These are phyloP conservation scores for Heliamphora exappendiculata DNA, from an alignment of 148 eudicot genomes.

Conservation along the genomic window DNA sequence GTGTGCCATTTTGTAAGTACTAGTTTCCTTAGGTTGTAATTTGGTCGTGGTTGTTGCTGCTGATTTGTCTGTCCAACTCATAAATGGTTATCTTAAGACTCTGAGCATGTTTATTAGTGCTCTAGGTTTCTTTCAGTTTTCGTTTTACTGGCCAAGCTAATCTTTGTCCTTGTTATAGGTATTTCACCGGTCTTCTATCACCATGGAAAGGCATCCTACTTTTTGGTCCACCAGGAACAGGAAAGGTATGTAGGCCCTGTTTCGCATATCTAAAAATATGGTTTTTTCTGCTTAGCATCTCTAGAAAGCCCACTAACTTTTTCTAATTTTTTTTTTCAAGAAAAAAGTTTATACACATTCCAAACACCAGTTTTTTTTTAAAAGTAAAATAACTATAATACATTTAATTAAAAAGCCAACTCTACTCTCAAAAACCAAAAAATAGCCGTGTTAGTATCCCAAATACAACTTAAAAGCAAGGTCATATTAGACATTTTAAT, in stretches of 20 bases:
- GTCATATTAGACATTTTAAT: too few relatives aligned
- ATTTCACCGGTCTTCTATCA: constrained; percentile 84
- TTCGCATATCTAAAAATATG: too few relatives aligned
- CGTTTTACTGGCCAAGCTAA: not conserved
- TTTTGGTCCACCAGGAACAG: constrained; percentile 98
- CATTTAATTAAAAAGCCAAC: too few relatives aligned
- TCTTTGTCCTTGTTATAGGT: constrained; percentile 39
- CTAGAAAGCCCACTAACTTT: too few relatives aligned
- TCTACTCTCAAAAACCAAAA: too few relatives aligned
- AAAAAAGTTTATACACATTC: too few relatives aligned
- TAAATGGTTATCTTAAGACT: not conserved
- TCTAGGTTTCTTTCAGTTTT: not conserved
- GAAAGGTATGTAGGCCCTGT: constrained; percentile 84
- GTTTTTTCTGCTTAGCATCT: too few relatives aligned
- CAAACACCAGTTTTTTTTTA: too few relatives aligned
- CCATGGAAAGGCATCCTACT: constrained; percentile 99
- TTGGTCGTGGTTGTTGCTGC: not conserved
- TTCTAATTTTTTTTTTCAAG: too few relatives aligned
- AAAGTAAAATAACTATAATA: too few relatives aligned
- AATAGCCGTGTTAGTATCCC: too few relatives aligned
- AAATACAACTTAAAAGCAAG: too few relatives aligned
- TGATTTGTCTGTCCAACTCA: not conserved
- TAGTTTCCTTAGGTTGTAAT: not conserved
- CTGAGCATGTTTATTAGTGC: not conserved
- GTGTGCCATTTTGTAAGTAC: not conserved